A percentile compares a stretch with the other conserved stretches of the same genome.
Evolutionary conservation across 1,284 basidiomycete genomes (phyloP).

Genomic region (Cutaneotrichosporon arboriforme): DNA sequence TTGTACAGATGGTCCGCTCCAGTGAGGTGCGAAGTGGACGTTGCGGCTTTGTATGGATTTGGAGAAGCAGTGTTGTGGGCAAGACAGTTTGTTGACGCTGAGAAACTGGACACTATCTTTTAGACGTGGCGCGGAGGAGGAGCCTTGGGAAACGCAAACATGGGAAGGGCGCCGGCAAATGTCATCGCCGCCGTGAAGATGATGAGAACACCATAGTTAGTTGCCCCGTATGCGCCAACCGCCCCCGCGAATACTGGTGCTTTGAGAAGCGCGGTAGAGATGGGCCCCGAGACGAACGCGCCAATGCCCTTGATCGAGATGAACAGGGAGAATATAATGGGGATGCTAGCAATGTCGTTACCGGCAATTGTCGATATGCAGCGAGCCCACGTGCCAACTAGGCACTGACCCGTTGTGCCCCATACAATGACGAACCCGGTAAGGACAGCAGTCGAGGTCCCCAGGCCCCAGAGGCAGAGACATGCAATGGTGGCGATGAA

Average conservation of each 20-base stretch:
- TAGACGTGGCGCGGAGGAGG: background rate
- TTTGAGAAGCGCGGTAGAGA: slow-evolving; percentile 28
- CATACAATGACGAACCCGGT: slow-evolving; percentile 32
- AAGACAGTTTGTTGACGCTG: too few relatives aligned
- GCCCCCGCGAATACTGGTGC: slow-evolving; percentile 13
- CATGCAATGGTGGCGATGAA: slow-evolving; percentile 35
- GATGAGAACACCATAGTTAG: slow-evolving; percentile 27
- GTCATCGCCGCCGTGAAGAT: slow-evolving; percentile 30
- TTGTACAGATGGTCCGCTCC: too few relatives aligned
- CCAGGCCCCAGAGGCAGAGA: slow-evolving; percentile 46
- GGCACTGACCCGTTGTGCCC: slow-evolving; percentile 28
- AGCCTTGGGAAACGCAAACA: slow-evolving; percentile 2
- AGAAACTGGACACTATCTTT: background rate
- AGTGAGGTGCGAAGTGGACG: too few relatives aligned
- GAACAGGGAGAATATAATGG: slow-evolving; percentile 38
- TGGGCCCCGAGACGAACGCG: slow-evolving; percentile 30
- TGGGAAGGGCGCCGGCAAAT: background rate
- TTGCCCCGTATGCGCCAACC: slow-evolving; percentile 27
- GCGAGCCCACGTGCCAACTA: slow-evolving; percentile 33
- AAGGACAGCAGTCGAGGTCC: slow-evolving; percentile 26
- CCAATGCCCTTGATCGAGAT: slow-evolving; percentile 39
- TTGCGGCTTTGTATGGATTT: too few relatives aligned
- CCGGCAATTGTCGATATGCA: slow-evolving; percentile 32
- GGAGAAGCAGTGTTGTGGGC: too few relatives aligned
- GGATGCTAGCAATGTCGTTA: slow-evolving; percentile 38